Evolutionary conservation across 257 asterid species (phyloP), one percentile per base, ranked within the genome.

Genomic region (Solanum sitiens): DNA sequence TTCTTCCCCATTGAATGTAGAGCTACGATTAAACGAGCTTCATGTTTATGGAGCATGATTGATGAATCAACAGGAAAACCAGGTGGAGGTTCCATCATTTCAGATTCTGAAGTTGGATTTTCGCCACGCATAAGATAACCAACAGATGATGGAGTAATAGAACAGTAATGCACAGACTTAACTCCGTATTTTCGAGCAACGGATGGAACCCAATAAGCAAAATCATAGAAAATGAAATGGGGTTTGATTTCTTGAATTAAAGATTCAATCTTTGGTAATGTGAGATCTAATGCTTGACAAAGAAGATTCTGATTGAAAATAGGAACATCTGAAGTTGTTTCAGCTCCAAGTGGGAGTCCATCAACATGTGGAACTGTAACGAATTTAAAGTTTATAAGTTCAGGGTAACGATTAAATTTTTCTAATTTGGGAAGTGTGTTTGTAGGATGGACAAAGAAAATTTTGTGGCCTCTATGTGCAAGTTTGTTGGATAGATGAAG

Each of bases 401-500:
- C 11, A 0, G 90, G 90, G 53, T 90, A 91, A 23, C 47, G 93
- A 72, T 93, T 93, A 89, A 90, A 89, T 47, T 83, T 90, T 77
- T 75, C 30, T 12, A 93, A 30, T 67, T 89, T 89, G 32, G 91
- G 53, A 68, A 83, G 91, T 37, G 93, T 86, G 37, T 89, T 92
- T 23, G 47, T 12, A 12, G 96, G 96, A 35, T 91, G 88, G 79
- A 92, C 74, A 89, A 92, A 91, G 89, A 84, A 92, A 86, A 94
- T 89, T 59, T 12, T 30, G 75, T 92, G 94, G 84, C 94, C 94
- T 87, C 86, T 90, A 6, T 88, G 87, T 5, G 96, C 96, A 3
- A 94, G 85, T 83, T 94, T 92, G 89, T 94, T 92, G 89, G 95
- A 90, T 21, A 94, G 20, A 87, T 91, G 94, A 76, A 93, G 92